Base-by-base conservation (phyloP, 2,329 filamentous ascomycete species). In the Microcyclosporella mali region DNA sequence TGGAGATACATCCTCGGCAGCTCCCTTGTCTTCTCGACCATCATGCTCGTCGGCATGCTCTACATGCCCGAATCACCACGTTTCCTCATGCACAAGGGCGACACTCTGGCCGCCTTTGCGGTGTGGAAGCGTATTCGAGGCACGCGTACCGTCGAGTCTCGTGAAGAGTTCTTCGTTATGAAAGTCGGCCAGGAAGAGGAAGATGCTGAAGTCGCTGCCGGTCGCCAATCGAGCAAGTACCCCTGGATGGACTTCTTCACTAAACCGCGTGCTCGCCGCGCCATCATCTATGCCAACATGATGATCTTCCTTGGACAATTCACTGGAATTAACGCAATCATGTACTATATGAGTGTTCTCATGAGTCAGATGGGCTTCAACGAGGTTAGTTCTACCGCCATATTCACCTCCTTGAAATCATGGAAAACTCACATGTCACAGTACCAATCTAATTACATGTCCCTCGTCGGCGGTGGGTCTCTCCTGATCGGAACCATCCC, bases 171-270 rank as follows among this genome's bases (percentile, higher is more conserved):
- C 64, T 83, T 82, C 56, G 70, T 82, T 57, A 85, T 86, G 81
- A 79, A 80, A 46, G 77, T 84, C 9, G 68, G 68, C 25, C 70
- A 73, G 16, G 77, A 82, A 50, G 70, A 82, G 50, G 71, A 70
- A 18, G 65, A 72, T 3, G 69, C 75, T 7, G 70, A 74, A 46
- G 62, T 70, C 7, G 58, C 62, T n/a, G 70, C 75, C 48, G 72
- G 73, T 6, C 6, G 66, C 69, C 40, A 76, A 76, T 53, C 71
- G 71, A 44, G n/a, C n/a, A 73, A 72, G 19, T 84, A 77, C 64
- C 76, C 81, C 0, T 86, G 82, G 81, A 70, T 85, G 68, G 82
- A 87, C 59, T 84, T 86, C 66, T 77, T 86, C 66, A 85, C 81
- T 14, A 75, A 80, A 31, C 78, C 80, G 6, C 77, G 83, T 27